Percentiles rank a stretch among this genome's conserved stretches.
phyloP scores from a whole-genome alignment of 164 flowering plant genomes.

The Brasenia schreberi region DNA sequence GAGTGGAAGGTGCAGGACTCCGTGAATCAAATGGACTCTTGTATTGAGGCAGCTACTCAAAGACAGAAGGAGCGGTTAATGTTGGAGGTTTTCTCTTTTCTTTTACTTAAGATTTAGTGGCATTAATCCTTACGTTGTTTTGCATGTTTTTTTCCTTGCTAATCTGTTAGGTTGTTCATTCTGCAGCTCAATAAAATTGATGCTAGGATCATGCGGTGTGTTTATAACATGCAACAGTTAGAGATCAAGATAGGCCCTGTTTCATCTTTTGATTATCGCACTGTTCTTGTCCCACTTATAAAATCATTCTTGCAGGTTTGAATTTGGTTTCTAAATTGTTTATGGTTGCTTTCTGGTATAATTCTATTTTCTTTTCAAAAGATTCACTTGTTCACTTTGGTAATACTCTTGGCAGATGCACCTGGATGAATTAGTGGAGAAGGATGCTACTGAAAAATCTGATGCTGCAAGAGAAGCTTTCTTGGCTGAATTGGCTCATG shows the following conservation, averaged over 20 bases:
- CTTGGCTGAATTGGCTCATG: conserved; percentile 87
- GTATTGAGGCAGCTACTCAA: conserved; percentile 64
- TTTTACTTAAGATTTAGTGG: too few relatives aligned
- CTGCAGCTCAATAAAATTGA: conserved; percentile 92
- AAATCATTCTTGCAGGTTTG: conserved; percentile 76
- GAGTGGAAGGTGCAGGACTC: conserved; percentile 71
- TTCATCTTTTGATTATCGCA: conserved; percentile 58
- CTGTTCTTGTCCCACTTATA: conserved; percentile 58
- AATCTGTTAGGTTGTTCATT: too few relatives aligned
- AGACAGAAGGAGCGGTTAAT: conserved; percentile 77
- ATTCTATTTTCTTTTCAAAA: neutral
- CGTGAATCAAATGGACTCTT: conserved; percentile 56
- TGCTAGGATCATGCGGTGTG: conserved; percentile 60
- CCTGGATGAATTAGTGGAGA: conserved; percentile 85
- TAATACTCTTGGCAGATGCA: conserved; percentile 36
- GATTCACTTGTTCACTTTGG: neutral
- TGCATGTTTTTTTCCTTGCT: too few relatives aligned
- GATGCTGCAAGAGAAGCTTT: conserved; percentile 98
- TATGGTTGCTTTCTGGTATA: too few relatives aligned
- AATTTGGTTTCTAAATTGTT: conserved; percentile 7
- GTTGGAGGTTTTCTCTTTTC: conserved; percentile 37
- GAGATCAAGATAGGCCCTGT: conserved; percentile 66
- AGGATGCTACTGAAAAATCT: conserved; percentile 89
- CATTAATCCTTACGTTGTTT: too few relatives aligned
- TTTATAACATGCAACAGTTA: conserved; percentile 66